Percentiles rank a stretch among this genome's conserved stretches.
phyloP scores from a whole-genome alignment of 352 stramenopile genomes.

The Pythium folliculosum region DNA sequence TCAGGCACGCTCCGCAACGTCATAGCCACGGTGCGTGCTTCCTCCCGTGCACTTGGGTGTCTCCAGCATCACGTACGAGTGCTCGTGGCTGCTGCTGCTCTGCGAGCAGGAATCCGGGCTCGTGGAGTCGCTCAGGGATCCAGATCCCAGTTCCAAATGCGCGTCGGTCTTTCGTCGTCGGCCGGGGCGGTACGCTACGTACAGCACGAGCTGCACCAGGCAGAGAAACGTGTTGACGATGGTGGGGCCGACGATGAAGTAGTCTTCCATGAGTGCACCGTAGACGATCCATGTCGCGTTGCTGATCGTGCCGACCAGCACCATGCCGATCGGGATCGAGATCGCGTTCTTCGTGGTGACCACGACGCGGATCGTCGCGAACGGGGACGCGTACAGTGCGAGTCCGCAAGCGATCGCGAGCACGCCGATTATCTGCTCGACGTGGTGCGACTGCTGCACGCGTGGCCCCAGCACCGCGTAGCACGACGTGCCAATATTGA shows the following conservation, averaged over 20 bases:
- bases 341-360: conserved; percentile 45
- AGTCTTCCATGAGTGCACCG: conserved; percentile 39
- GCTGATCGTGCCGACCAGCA: conserved; percentile 45
- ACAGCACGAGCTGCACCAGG: conserved; percentile 42
- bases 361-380: conserved; percentile 48
- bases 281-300: conserved; percentile 53
- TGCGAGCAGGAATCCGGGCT: neutral
- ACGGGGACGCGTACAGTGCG: conserved; percentile 45
- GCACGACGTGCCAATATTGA: conserved; percentile 29
- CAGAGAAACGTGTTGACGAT: conserved; percentile 45
- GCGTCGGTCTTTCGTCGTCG: conserved; percentile 16
- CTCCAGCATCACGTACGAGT: conserved; percentile 26
- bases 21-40: neutral
- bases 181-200: conserved; percentile 39
- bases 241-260: conserved; percentile 43
- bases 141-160: neutral
- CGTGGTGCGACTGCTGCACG: conserved; percentile 31
- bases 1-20: conserved; percentile 9
- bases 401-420: conserved; percentile 45
- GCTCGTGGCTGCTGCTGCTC: conserved; percentile 23
- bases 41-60: conserved; percentile 19
- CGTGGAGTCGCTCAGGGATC: conserved; percentile 15
- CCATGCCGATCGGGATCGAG: conserved; percentile 50
- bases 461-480: conserved; percentile 34
- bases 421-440: conserved; percentile 37